A percentile compares a stretch with the other conserved stretches of the same genome.
phyloP scores from a whole-genome alignment of 2,329 filamentous ascomycete genomes.

The Colletotrichum tanaceti region DNA sequence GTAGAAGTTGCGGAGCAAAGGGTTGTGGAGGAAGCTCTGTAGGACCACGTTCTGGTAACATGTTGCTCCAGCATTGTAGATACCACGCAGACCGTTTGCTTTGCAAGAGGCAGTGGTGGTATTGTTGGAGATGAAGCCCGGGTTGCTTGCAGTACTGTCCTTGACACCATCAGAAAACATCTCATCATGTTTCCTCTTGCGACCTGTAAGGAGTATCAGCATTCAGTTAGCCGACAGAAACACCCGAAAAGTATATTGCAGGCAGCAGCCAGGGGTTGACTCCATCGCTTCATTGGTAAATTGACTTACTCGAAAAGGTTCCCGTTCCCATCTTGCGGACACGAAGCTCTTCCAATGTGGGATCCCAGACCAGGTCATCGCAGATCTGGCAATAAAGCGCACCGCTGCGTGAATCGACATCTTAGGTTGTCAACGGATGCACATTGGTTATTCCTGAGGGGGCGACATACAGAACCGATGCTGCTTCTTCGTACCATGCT shows the following conservation, averaged over 20 bases:
- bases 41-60: conserved; percentile 98
- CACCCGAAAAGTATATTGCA: not conserved
- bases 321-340: conserved; percentile 76
- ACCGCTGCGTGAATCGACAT: conserved; percentile 81
- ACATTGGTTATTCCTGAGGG: not conserved
- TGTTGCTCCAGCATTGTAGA: conserved; percentile 98
- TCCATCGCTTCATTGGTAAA: not conserved
- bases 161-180: conserved; percentile 72
- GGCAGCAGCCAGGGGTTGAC: conserved; percentile 8
- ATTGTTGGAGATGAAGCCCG: conserved; percentile 81
- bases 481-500: conserved; percentile 75
- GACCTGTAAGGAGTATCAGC: conserved; percentile 54
- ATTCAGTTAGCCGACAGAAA: not conserved
- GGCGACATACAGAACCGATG: conserved; percentile 76
- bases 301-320: conserved; percentile 69
- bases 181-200: conserved; percentile 82
- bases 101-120: conserved; percentile 84
- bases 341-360: conserved; percentile 80
- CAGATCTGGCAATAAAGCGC: conserved; percentile 84
- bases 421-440: conserved; percentile 57
- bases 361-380: conserved; percentile 85
- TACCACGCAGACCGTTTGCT: conserved; percentile 86
- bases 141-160: conserved; percentile 65
- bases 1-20: conserved; percentile 90
- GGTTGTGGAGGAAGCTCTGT: conserved; percentile 93